These are phyloP conservation scores for Carex cristatella DNA, from an alignment of 176 grass and related monocot species.

Conservation along the genomic window DNA sequence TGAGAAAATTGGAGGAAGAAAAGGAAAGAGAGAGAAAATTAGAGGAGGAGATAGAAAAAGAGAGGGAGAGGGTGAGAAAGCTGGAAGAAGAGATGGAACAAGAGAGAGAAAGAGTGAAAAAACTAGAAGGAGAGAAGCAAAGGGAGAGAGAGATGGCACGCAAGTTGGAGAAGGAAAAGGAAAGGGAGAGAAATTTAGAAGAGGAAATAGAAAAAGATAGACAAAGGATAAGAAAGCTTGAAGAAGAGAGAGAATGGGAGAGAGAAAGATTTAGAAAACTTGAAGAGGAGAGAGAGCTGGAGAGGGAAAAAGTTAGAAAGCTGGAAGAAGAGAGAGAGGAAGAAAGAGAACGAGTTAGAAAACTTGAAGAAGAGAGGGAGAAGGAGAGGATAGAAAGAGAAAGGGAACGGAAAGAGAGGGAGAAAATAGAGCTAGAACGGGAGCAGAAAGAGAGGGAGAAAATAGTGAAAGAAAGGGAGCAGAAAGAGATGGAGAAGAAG, in stretches of 20 bases:
- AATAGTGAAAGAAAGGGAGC: background rate
- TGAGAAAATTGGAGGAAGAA: constrained; percentile 49
- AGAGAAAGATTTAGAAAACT: constrained; percentile 49
- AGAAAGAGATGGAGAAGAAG: constrained; percentile 9
- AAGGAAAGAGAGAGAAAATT: constrained; percentile 43
- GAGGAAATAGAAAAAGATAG: constrained; percentile 48
- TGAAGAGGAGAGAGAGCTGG: constrained; percentile 51
- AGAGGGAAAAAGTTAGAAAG: constrained; percentile 18
- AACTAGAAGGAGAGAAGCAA: constrained; percentile 16
- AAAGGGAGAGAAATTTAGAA: constrained; percentile 39
- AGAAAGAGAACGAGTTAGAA: constrained; percentile 20
- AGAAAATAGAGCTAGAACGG: background rate
- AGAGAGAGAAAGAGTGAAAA: constrained; percentile 49
- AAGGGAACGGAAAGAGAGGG: constrained; percentile 12
- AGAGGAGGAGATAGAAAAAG: constrained; percentile 52
- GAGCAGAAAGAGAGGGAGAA: constrained; percentile 2
- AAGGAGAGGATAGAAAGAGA: constrained; percentile 26
- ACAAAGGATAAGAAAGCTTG: constrained; percentile 43
- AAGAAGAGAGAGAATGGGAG: constrained; percentile 49
- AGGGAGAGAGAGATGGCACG: background rate
- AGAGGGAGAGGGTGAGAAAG: constrained; percentile 41
- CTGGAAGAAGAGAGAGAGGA: constrained; percentile 24
- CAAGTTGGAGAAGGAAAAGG: constrained; percentile 39
- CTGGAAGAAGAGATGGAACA: constrained; percentile 40
- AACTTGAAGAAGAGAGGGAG: constrained; percentile 51